phyloP scores from a whole-genome alignment of 2,329 filamentous ascomycete species.

The Fusarium torulosum region DNA sequence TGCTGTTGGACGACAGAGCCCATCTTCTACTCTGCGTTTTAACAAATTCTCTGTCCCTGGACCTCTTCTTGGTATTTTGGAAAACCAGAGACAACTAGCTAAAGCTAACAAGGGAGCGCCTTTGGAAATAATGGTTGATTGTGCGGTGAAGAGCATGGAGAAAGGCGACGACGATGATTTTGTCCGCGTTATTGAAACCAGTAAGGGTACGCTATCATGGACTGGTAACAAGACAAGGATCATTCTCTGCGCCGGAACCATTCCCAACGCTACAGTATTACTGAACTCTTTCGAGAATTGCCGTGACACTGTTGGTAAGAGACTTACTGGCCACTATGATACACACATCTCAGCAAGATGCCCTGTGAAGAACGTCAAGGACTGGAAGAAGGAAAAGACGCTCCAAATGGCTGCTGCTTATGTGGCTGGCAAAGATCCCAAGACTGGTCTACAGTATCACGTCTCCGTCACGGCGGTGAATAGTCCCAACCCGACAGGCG shows the following conservation, averaged over 20 bases:
- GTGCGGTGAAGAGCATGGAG: not conserved
- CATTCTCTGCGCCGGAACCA: conserved; percentile 4
- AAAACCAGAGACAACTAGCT: not conserved
- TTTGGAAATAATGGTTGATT: conserved; percentile 5
- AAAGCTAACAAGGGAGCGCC: not conserved
- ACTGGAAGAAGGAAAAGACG: not conserved
- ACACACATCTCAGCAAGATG: conserved; percentile 4
- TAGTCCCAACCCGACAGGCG: not conserved
- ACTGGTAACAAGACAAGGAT: conserved; percentile 2
- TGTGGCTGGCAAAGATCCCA: not conserved
- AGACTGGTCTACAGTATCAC: conserved; percentile 4
- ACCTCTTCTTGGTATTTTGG: conserved; percentile 4
- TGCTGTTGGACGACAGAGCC: not conserved
- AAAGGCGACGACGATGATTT: not conserved
- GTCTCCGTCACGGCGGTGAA: conserved; percentile 1
- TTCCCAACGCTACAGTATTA: conserved; percentile 1
- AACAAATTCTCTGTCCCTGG: conserved; percentile 2
- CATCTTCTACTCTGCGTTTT: not conserved
- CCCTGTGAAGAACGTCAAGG: not conserved
- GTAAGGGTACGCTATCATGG: conserved; percentile 1
- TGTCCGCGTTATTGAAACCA: conserved; percentile 3
- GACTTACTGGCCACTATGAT: conserved; percentile 1
- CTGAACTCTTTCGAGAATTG: conserved; percentile 1
- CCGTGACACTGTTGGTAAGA: not conserved
- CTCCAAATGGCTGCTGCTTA: conserved; percentile 2